Percentiles rank a stretch among this genome's conserved stretches.
These are phyloP conservation scores for Alternaria postmessia DNA, from an alignment of 2,329 filamentous ascomycete genomes.

Conservation along the genomic window DNA sequence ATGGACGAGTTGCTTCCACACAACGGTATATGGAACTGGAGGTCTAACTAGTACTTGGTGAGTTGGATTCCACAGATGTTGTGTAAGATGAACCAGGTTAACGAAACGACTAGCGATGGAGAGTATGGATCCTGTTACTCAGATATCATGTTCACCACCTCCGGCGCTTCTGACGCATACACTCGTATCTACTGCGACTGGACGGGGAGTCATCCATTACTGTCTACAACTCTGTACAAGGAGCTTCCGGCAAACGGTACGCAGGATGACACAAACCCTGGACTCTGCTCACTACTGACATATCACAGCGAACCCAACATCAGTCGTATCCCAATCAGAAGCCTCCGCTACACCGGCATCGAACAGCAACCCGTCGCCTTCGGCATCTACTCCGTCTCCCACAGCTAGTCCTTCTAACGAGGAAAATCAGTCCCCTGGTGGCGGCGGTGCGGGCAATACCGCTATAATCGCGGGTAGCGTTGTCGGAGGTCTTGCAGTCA, in stretches of 20 bases:
- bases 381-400: neutral
- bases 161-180: neutral
- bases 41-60: slow-evolving; percentile 5
- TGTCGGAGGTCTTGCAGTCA: slow-evolving; percentile 3
- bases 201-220: neutral
- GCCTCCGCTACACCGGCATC: neutral
- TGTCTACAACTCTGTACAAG: slow-evolving; percentile 5
- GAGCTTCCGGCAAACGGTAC: slow-evolving; percentile 4
- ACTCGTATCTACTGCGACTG: slow-evolving; percentile 12
- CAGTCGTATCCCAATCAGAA: neutral
- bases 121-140: slow-evolving; percentile 4
- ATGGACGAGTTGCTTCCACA: slow-evolving; percentile 9
- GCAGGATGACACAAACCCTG: neutral
- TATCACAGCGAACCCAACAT: neutral
- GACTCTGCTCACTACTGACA: neutral
- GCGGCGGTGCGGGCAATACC: neutral
- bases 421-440: neutral
- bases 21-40: slow-evolving; percentile 2
- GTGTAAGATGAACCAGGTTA: neutral
- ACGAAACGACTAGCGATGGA: neutral
- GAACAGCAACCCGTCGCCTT: neutral
- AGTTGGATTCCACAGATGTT: neutral
- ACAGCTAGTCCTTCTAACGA: neutral
- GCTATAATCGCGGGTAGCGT: neutral
- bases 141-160: slow-evolving; percentile 3